Evolutionary conservation across 1,139 yeast species (phyloP), one percentile per base, ranked within the genome.

Genomic region (Saccharomyces hybrid): DNA sequence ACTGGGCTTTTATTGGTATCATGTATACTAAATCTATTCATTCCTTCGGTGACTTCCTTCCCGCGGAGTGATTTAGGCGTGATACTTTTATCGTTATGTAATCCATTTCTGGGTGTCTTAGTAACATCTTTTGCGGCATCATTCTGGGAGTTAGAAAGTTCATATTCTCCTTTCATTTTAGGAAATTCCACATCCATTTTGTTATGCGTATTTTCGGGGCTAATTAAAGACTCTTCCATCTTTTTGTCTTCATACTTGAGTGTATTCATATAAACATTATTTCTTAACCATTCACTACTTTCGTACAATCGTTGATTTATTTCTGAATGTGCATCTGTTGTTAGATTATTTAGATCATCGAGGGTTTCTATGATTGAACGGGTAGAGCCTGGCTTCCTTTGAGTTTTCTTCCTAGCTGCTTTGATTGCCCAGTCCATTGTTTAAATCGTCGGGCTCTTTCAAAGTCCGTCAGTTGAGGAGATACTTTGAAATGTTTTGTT

Each of bases 321-420:
- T 28, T 59, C 59, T 23, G 55, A 51, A 25, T 63, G 64, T 9
- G 65, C 64, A 25, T 60, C 57, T 26, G 53, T 52, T 20, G 59
- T 52, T 5, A 64, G 58, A 13, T 61, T 61, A 55, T 65, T 65
- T 27, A 67, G 61, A 31, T 53, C 52, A 51, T 66, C 65, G 20
- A 68, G 57, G 3, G 69, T 61, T 52, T 67, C 70, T 3, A 67
- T 59, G 31, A 67, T 64, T 9, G 70, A 67, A 50, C 70, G 57
- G 5, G 71, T 64, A 25, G 65, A 60, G n/a, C 69, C 69, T 38
- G 64, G 61, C 20, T 59, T 55, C 49, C 60, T 57, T 51, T 59
- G 58, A 14, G 62, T 59, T 54, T 65, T 64, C 52, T 59, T 63
- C 53, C 60, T 61, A 31, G 69, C 69, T 20, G 69, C 67, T 47